Evolutionary conservation across 768 basidiomycete species (phyloP), one percentile per base, ranked within the genome.

Genomic region (Naematelia aurantialba): DNA sequence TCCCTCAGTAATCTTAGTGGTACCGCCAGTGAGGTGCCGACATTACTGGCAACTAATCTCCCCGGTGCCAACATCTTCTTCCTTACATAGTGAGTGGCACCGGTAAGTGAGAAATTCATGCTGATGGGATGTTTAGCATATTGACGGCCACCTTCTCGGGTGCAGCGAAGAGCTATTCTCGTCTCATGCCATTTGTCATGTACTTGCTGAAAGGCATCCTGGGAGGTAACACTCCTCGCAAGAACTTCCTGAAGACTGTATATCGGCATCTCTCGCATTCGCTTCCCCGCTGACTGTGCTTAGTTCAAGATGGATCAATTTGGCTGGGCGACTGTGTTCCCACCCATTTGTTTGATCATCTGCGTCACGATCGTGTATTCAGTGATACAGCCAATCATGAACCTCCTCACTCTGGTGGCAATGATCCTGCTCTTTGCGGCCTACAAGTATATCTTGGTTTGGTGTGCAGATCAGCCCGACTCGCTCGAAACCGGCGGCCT

Each of bases 401-500:
- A 66, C 46, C 57, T 73, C 26, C 65, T 79, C 58, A 64, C 72
- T 27, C 39, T 69, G 49, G 62, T 77, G 34, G 75, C 76, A 1
- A 74, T 78, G 63, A 46, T 58, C 58, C 52, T 79, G n/a, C 59
- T 77, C 44, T 78, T 69, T 71, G 61, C 73, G 22, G 69, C 73
- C 8, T 75, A 76, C 74, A 77, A 75, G 62, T 76, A 78, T 73
- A 63, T 68, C 45, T 67, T 78, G 45, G 59, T 63, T 39, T 79
- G 78, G 77, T 74, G 73, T 58, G 70, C 72, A 61, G 77, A 78
- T 52, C 77, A 78, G 65, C 69, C 71, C 30, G 74, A 75, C 48
- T 58, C 61, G 13, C 64, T 71, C 50, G 78, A 79, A 60, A 77
- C 78, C n/a, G 77, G 77, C n/a, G 78, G 78, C 27, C 67, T 72